Evolutionary conservation across 164 flowering plant genomes (phyloP).

Genomic region (Kingdonia uniflora): DNA sequence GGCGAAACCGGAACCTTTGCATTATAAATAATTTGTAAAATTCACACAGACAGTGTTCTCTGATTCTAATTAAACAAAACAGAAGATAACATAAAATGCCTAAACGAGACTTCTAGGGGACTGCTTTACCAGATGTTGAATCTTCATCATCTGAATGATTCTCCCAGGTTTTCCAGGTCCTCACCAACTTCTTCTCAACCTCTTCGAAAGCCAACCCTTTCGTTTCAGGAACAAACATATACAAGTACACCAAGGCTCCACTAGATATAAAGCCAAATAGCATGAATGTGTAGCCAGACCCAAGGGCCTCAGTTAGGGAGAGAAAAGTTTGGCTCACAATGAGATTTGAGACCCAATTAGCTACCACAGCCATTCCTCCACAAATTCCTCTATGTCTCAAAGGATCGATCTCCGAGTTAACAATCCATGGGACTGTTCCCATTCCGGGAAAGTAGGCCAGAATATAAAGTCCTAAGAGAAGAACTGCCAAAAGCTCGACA

Average conservation of each 20-base stretch:
- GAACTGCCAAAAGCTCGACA: slow-evolving; percentile 42
- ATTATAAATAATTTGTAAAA: too few species aligned
- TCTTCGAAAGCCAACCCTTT: slow-evolving; percentile 63
- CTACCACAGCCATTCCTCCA: slow-evolving; percentile 55
- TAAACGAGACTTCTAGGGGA: slow-evolving; percentile 8
- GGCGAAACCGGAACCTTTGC: too few species aligned
- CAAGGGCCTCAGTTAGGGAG: slow-evolving; percentile 38
- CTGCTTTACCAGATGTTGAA: slow-evolving; percentile 19
- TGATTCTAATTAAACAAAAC: too few species aligned
- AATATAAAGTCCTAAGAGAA: slow-evolving; percentile 50
- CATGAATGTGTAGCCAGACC: slow-evolving; percentile 46
- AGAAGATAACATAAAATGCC: too few species aligned
- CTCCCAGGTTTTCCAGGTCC: slow-evolving; percentile 35
- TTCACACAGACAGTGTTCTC: too few species aligned
- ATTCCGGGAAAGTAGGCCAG: slow-evolving; percentile 66
- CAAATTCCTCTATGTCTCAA: slow-evolving; percentile 49
- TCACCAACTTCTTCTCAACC: slow-evolving; percentile 49
- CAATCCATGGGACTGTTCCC: slow-evolving; percentile 70
- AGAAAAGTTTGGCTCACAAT: slow-evolving; percentile 48
- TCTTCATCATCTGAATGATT: slow-evolving; percentile 11
- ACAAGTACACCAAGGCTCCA: slow-evolving; percentile 33
- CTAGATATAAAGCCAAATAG: slow-evolving; percentile 38
- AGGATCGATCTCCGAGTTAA: slow-evolving; percentile 72
- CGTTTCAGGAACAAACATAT: slow-evolving; percentile 51
- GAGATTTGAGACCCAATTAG: slow-evolving; percentile 55